Percentiles rank a stretch among this genome's conserved stretches.
phyloP scores from a whole-genome alignment of 2,329 filamentous ascomycete genomes.

The Dactylellina cionopaga region DNA sequence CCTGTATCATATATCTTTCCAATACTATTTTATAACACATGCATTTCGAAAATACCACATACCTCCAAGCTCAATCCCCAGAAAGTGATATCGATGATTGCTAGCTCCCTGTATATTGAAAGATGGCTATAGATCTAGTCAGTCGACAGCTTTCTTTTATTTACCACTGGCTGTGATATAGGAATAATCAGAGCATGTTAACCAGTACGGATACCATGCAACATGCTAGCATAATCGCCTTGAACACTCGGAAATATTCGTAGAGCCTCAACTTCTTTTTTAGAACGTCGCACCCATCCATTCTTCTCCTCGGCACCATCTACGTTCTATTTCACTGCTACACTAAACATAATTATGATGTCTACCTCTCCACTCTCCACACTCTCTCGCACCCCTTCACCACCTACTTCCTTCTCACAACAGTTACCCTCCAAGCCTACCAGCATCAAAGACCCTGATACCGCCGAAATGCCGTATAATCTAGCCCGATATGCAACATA shows the following conservation, averaged over 20 bases:
- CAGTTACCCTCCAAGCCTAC: neutral
- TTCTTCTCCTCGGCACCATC: neutral
- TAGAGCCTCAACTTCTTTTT: neutral
- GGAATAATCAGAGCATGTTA: too few species aligned
- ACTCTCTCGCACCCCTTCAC: neutral
- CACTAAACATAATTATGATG: neutral
- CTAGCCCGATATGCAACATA: slow-evolving; percentile 23
- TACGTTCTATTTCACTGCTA: neutral
- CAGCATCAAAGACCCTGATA: neutral
- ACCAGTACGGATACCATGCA: too few species aligned
- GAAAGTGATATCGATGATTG: too few species aligned
- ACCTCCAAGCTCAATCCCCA: too few species aligned
- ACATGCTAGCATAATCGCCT: too few species aligned
- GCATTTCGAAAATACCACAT: too few species aligned
- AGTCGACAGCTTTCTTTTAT: too few species aligned
- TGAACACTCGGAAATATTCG: neutral
- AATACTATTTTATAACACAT: too few species aligned
- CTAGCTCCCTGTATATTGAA: too few species aligned
- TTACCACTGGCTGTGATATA: too few species aligned
- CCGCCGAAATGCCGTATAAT: slow-evolving; percentile 9
- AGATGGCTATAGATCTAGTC: too few species aligned
- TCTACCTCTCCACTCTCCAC: neutral
- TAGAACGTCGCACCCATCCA: neutral
- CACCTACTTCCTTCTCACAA: neutral
- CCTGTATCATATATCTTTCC: too few species aligned